Conservation (phyloP, 2,329 filamentous ascomycete genomes). For the Nakataea oryzae region DNA sequence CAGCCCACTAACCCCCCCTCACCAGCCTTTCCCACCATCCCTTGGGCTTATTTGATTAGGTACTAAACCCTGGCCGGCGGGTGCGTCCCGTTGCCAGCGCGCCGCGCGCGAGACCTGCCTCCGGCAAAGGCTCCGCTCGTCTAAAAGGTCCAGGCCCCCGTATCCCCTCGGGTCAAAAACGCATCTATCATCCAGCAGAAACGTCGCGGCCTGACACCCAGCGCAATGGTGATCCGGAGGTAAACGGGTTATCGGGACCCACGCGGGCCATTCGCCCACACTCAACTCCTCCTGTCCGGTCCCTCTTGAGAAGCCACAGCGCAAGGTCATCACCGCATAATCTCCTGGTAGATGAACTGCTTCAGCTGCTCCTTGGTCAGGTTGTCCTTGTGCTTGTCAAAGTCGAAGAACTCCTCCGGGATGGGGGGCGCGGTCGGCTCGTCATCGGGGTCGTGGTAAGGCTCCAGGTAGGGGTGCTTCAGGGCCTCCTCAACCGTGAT, state of each 20-base stretch:
- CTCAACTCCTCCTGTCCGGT: neutral
- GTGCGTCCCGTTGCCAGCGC: neutral
- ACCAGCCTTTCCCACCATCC: neutral
- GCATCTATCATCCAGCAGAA: neutral
- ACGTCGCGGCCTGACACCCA: neutral
- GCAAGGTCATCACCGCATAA: conserved; percentile 51
- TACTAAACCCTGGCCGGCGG: neutral
- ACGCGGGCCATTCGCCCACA: neutral
- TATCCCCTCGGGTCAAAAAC: neutral
- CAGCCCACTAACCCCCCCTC: neutral
- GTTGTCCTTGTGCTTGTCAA: conserved; percentile 99
- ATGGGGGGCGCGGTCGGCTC: conserved; percentile 95
- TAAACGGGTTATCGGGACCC: neutral
- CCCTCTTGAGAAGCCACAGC: neutral
- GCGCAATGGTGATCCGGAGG: neutral
- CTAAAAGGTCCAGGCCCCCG: neutral
- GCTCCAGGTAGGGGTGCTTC: conserved; percentile 95
- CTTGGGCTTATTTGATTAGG: neutral
- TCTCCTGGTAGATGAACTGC: conserved; percentile 95
- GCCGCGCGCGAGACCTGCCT: neutral
- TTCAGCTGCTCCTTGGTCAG: conserved; percentile 98
- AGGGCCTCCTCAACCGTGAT: conserved; percentile 96
- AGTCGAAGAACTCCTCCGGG: conserved; percentile 98
- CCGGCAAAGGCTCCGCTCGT: too few species aligned
- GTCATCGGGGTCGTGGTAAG: conserved; percentile 97